phyloP scores from a whole-genome alignment of 257 asterid species.

The Asclepias syriaca region DNA sequence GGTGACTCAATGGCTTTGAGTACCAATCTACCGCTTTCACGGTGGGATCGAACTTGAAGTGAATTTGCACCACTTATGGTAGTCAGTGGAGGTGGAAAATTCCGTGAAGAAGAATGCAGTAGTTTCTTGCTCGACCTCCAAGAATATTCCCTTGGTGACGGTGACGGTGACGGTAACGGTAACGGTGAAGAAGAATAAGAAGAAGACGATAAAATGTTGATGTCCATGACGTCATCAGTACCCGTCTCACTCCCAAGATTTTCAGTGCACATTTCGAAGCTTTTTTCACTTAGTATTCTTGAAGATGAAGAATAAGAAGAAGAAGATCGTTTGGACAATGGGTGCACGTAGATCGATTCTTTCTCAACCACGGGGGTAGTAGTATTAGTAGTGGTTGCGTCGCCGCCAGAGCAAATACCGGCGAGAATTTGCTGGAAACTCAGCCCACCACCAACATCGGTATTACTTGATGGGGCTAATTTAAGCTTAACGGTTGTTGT shows the following conservation, averaged over 20 bases:
- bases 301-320: slow-evolving; percentile 25
- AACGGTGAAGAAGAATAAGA: slow-evolving; percentile 11
- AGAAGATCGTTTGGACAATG: slow-evolving; percentile 17
- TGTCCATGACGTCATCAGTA: slow-evolving; percentile 44
- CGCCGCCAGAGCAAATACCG: slow-evolving; percentile 1
- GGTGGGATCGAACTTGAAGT: slow-evolving; percentile 48
- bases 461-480: slow-evolving; percentile 17
- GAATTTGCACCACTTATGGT: slow-evolving; percentile 57
- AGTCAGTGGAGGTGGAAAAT: slow-evolving; percentile 91
- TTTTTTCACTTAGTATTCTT: slow-evolving; percentile 33
- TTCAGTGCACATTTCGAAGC: slow-evolving; percentile 80
- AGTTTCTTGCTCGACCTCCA: slow-evolving; percentile 2
- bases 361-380: slow-evolving; percentile 15
- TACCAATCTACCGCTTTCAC: slow-evolving; percentile 65
- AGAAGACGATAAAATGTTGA: slow-evolving; percentile 32
- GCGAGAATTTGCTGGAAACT: slow-evolving; percentile 36
- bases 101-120: slow-evolving; percentile 9
- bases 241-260: slow-evolving; percentile 83
- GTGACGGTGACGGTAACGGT: background rate
- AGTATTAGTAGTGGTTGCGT: background rate
- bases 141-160: slow-evolving; percentile 6
- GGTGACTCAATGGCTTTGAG: slow-evolving; percentile 65
- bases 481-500: slow-evolving; percentile 51
- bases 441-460: slow-evolving; percentile 34
- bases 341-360: slow-evolving; percentile 27